Evolutionary conservation across 345 rosid genomes (phyloP).

Genomic region (Brassica nigra): DNA sequence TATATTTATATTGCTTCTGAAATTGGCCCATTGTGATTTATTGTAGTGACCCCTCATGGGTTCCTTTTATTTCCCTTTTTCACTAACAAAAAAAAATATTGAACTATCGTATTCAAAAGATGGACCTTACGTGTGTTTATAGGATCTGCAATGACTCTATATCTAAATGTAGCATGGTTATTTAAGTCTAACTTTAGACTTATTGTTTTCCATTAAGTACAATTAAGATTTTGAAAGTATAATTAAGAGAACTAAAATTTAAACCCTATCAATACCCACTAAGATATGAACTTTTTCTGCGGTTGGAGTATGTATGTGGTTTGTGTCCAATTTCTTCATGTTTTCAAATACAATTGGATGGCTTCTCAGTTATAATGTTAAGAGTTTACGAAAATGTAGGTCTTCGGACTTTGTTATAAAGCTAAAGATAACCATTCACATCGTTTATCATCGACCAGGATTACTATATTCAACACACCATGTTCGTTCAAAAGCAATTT

Average conservation of each 20-base stretch:
- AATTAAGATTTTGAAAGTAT: background rate
- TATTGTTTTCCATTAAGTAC: slow-evolving; percentile 18
- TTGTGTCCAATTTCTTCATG: background rate
- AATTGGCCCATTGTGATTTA: slow-evolving; percentile 38
- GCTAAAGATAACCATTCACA: background rate
- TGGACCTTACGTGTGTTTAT: slow-evolving; percentile 43
- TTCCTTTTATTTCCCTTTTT: slow-evolving; percentile 30
- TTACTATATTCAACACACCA: background rate
- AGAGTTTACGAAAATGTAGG: background rate
- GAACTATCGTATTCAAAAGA: slow-evolving; percentile 36
- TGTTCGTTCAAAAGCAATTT: background rate
- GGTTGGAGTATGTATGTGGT: background rate
- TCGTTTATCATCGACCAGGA: background rate
- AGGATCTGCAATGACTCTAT: slow-evolving; percentile 28
- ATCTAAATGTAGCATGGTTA: slow-evolving; percentile 24
- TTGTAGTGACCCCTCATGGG: slow-evolving; percentile 43
- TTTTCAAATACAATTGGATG: background rate
- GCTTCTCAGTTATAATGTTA: background rate
- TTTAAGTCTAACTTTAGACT: slow-evolving; percentile 19
- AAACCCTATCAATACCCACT: background rate
- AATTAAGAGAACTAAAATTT: background rate
- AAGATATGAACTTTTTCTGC: background rate
- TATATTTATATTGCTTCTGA: background rate
- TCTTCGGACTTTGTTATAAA: background rate
- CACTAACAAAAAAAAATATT: slow-evolving; percentile 28